Base-by-base conservation (phyloP, 1,284 basidiomycete species). In the Ceratobasidium sp. region DNA sequence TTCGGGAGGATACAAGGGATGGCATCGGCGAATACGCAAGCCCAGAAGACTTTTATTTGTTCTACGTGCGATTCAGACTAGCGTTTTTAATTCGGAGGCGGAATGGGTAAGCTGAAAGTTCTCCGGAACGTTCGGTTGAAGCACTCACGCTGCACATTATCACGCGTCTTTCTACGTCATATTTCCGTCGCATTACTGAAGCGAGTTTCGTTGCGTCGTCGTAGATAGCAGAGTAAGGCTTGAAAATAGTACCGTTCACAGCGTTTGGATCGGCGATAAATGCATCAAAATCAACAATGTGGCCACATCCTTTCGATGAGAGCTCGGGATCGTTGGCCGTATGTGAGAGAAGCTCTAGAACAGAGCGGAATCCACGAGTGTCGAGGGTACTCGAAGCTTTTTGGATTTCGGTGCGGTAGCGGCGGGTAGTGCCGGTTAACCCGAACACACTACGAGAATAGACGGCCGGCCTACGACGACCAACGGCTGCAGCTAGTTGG, bases 21-120 rank as follows among this genome's bases (percentile, higher is more conserved):
- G 12, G 58, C 58, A 28, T 43, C 39, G 5, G 34, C 58, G 12
- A 60, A 43, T 12, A 41, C n/a, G 21, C 58, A 60, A 5, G 58
- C 58, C 58, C 58, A 60, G 58, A 60, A 60, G 12, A 60, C 12
- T 8, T 32, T 60, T 18, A 60, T 60, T 60, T 60, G 58, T 10
- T 60, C 58, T 43, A 43, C 36, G 9, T 60, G 36, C 39, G 58
- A 60, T 9, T 60, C 58, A 10, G 58, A 26, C 58, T 60, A 43
- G 32, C 4, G 36, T 39, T n/a, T n/a, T n/a, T n/a, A n/a, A n/a
- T n/a, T n/a, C n/a, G n/a, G n/a, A n/a, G n/a, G n/a, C n/a, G n/a
- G n/a, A n/a, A n/a, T n/a, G n/a, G n/a, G n/a, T n/a, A n/a, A n/a
- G n/a, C n/a, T n/a, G n/a, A n/a, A n/a, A n/a, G n/a, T n/a, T n/a